Evolutionary conservation across 768 basidiomycete genomes (phyloP).

Genomic region (Mycena belliarum): DNA sequence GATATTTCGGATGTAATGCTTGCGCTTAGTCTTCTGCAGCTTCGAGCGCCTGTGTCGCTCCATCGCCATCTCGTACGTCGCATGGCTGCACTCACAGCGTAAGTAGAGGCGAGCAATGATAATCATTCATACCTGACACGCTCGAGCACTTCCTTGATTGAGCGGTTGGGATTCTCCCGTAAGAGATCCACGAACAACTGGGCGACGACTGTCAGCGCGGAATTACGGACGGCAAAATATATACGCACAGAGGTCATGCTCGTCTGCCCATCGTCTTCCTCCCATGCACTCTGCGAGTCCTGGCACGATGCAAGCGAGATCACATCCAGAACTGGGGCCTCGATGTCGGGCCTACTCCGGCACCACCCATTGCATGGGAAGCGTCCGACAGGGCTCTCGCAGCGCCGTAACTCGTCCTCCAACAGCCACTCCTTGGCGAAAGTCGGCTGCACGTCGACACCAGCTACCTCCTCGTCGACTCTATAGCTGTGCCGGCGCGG

Average conservation of each 20-base stretch:
- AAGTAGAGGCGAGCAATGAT: too few species aligned
- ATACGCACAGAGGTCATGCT: slow-evolving; percentile 4
- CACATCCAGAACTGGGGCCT: slow-evolving; percentile 7
- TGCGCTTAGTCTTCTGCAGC: not conserved
- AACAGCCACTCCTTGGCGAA: not conserved
- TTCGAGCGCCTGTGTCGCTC: not conserved
- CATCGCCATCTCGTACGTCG: slow-evolving; percentile 1
- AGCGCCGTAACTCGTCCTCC: not conserved
- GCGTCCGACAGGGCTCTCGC: slow-evolving; percentile 1
- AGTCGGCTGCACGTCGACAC: not conserved
- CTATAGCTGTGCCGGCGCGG: too few species aligned
- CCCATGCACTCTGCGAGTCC: slow-evolving; percentile 21
- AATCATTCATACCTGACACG: not conserved
- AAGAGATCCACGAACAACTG: slow-evolving; percentile 8
- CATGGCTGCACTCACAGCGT: not conserved
- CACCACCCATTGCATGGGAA: slow-evolving; percentile 13
- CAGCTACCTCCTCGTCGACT: not conserved
- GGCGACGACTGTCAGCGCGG: not conserved
- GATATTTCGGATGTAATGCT: not conserved
- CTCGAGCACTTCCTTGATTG: slow-evolving; percentile 4
- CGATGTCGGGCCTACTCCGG: not conserved
- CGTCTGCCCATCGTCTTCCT: slow-evolving; percentile 7
- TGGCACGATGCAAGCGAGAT: slow-evolving; percentile 20
- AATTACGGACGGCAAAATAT: not conserved
- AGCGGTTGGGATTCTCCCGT: not conserved